phyloP scores from a whole-genome alignment of 2,329 filamentous ascomycete genomes.

The Metarhizium brunneum region DNA sequence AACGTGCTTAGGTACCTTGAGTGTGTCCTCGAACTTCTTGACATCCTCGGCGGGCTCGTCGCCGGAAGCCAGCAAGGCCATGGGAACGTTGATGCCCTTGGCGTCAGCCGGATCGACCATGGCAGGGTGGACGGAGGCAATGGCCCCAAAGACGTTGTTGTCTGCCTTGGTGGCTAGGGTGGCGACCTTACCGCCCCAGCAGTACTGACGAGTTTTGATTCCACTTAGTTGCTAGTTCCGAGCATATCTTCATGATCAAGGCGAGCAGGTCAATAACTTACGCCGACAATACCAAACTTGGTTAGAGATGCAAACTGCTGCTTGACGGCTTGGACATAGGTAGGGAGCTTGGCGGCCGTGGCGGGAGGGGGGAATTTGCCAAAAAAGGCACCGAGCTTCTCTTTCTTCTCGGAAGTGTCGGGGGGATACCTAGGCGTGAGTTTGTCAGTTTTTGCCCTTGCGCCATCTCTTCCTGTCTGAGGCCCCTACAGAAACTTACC shows the following conservation, averaged over 20 bases:
- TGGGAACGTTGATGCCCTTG: constrained; percentile 47
- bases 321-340: constrained; percentile 44
- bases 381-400: constrained; percentile 50
- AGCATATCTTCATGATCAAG: not conserved
- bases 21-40: constrained; percentile 43
- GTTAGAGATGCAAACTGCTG: constrained; percentile 44
- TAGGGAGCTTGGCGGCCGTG: constrained; percentile 40
- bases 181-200: constrained; percentile 64
- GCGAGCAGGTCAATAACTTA: constrained; percentile 23
- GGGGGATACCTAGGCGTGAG: constrained; percentile 45
- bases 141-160: constrained; percentile 46
- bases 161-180: constrained; percentile 39
- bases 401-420: constrained; percentile 53
- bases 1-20: constrained; percentile 48
- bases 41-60: constrained; percentile 51
- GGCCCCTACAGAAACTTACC: constrained; percentile 21
- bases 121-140: constrained; percentile 46
- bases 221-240: not conserved
- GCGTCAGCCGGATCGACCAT: constrained; percentile 58
- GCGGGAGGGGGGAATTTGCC: constrained; percentile 36
- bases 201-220: constrained; percentile 32
- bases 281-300: constrained; percentile 52
- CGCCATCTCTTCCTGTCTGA: not conserved
- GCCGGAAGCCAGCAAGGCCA: constrained; percentile 54
- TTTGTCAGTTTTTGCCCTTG: not conserved